Conservation (phyloP, 768 basidiomycete species). For the Macrolepiota albuminosa region DNA sequence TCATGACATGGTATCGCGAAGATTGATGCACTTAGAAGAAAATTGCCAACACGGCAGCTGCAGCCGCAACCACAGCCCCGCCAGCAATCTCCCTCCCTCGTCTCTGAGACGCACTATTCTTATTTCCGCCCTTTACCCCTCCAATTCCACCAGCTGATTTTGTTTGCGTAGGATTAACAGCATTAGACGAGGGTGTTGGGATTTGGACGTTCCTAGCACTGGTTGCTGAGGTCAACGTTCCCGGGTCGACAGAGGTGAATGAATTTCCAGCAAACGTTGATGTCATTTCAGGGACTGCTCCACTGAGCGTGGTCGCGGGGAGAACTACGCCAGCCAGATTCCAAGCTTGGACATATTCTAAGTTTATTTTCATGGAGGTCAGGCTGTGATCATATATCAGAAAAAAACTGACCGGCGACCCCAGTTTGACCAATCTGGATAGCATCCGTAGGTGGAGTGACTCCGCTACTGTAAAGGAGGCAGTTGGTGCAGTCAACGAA, state of each 20-base stretch:
- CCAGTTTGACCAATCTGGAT: not conserved
- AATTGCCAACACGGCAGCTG: slow-evolving; percentile 1
- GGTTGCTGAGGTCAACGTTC: not conserved
- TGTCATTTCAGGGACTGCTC: slow-evolving; percentile 2
- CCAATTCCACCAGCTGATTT: not conserved
- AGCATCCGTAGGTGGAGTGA: not conserved
- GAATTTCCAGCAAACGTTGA: not conserved
- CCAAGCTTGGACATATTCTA: slow-evolving; percentile 11
- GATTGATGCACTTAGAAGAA: not conserved
- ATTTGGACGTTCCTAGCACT: not conserved
- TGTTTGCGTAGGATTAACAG: not conserved
- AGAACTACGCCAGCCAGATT: slow-evolving; percentile 6
- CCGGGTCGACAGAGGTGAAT: not conserved
- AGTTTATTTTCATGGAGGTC: not conserved
- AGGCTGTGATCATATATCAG: not conserved
- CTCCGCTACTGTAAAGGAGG: not conserved
- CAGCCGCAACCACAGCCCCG: slow-evolving; percentile 1
- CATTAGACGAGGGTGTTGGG: not conserved
- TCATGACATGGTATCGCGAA: not conserved
- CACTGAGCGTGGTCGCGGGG: slow-evolving; percentile 11
- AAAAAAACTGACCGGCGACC: not conserved
- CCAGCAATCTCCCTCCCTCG: not conserved
- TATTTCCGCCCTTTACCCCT: not conserved
- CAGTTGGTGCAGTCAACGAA: slow-evolving; percentile 13
- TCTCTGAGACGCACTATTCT: not conserved